A percentile compares a stretch with the other conserved stretches of the same genome.
phyloP scores from a whole-genome alignment of 2,329 filamentous ascomycete species.

The Colletotrichum sp. region DNA sequence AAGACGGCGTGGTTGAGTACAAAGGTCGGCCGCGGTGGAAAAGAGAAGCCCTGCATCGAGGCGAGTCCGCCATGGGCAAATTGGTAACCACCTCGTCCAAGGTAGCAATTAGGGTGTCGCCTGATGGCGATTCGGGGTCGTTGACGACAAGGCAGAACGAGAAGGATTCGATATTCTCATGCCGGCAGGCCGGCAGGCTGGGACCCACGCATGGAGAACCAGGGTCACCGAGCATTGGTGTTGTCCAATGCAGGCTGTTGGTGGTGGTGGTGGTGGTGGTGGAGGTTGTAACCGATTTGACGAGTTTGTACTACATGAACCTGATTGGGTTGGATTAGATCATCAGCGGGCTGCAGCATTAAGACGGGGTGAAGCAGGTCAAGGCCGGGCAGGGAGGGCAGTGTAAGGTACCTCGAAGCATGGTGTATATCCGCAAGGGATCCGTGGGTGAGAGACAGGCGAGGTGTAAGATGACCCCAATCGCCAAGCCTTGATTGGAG shows the following conservation, averaged over 20 bases:
- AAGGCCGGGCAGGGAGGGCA: not conserved
- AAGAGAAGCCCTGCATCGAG: not conserved
- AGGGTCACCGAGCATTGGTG: not conserved
- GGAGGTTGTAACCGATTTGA: not conserved
- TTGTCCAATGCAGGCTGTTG: not conserved
- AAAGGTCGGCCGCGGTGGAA: not conserved
- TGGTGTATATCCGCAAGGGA: not conserved
- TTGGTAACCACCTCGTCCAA: not conserved
- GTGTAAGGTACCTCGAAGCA: not conserved
- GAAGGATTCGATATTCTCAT: not conserved
- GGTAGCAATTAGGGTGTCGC: not conserved
- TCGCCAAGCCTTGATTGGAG: slow-evolving; percentile 5
- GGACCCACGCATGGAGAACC: not conserved
- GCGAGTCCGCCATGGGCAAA: not conserved
- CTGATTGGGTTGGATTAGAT: not conserved
- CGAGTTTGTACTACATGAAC: not conserved
- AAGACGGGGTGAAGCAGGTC: not conserved
- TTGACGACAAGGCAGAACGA: not conserved
- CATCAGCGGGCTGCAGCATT: not conserved
- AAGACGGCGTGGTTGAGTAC: not conserved
- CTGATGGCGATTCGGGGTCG: not conserved
- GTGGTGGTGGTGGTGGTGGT: not conserved
- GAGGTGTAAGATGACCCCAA: not conserved
- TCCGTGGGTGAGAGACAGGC: not conserved
- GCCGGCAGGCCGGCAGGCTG: not conserved